These are phyloP conservation scores for Nitzschia putrida DNA, from an alignment of 108 stramenopile genomes.

Conservation along the genomic window DNA sequence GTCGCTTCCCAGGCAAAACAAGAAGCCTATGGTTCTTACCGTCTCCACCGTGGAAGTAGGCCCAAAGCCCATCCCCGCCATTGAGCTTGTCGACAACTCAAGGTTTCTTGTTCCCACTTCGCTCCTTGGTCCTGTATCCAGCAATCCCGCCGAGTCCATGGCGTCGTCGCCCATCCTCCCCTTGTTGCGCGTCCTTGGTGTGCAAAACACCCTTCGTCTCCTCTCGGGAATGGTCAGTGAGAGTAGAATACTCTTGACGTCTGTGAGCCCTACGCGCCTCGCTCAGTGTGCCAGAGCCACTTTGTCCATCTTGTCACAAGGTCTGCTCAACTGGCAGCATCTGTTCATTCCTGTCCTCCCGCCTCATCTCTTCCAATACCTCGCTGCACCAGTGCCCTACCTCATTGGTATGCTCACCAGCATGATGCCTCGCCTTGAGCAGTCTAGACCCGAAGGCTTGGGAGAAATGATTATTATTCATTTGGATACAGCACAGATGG, in stretches of 20 bases:
- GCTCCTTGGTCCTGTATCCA: slow-evolving; percentile 29
- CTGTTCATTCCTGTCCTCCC: slow-evolving; percentile 80
- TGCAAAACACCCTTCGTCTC: slow-evolving; percentile 64
- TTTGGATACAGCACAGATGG: slow-evolving; percentile 69
- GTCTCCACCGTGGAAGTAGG: slow-evolving; percentile 46
- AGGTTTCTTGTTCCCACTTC: slow-evolving; percentile 52
- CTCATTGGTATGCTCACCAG: slow-evolving; percentile 65
- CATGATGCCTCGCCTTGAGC: slow-evolving; percentile 32
- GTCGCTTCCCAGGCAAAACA: slow-evolving; percentile 32
- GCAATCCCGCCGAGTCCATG: slow-evolving; percentile 28
- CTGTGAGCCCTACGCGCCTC: slow-evolving; percentile 66
- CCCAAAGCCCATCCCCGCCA: slow-evolving; percentile 7
- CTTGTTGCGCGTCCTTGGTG: slow-evolving; percentile 69
- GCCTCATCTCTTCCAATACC: slow-evolving; percentile 66
- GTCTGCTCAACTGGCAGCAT: slow-evolving; percentile 81
- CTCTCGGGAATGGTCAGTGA: slow-evolving; percentile 79
- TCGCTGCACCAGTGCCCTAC: slow-evolving; percentile 69
- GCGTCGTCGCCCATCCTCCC: slow-evolving; percentile 69
- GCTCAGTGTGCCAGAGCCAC: slow-evolving; percentile 71
- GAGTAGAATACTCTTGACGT: slow-evolving; percentile 70
- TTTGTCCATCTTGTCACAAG: slow-evolving; percentile 67
- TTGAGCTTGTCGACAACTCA: slow-evolving; percentile 40
- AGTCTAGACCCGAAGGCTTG: slow-evolving; percentile 51
- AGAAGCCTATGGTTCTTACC: slow-evolving; percentile 42
- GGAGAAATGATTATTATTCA: slow-evolving; percentile 81